Percentiles rank a stretch among this genome's conserved stretches.
Evolutionary conservation across 257 asterid species (phyloP).

Genomic region (Ilex aquifolium): DNA sequence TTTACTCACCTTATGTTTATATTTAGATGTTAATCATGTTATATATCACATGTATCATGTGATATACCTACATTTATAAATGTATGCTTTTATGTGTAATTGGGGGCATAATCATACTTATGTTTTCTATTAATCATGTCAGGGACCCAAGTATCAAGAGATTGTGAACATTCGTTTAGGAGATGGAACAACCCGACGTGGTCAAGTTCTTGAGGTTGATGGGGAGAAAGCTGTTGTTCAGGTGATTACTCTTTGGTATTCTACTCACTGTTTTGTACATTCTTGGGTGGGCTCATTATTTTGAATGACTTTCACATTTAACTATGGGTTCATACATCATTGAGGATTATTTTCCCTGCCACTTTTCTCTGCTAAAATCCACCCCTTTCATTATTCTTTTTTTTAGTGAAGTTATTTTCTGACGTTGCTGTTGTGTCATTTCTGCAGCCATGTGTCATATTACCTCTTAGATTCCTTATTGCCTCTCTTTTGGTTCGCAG

Average conservation of each 20-base stretch:
- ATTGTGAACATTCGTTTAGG: conserved; percentile 95
- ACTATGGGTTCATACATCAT: too few relatives aligned
- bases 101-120: too few relatives aligned
- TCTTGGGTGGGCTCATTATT: neutral
- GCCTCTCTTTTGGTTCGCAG: neutral
- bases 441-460: neutral
- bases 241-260: conserved; percentile 36
- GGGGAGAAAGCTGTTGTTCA: conserved; percentile 98
- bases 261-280: neutral
- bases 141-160: conserved; percentile 98
- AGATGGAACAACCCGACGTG: conserved; percentile 95
- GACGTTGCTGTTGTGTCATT: too few relatives aligned
- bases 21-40: too few relatives aligned
- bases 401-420: neutral
- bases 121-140: conserved; percentile 20
- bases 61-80: too few relatives aligned
- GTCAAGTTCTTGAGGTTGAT: conserved; percentile 94
- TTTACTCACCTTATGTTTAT: neutral
- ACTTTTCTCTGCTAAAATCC: too few relatives aligned
- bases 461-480: neutral
- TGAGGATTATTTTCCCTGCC: too few relatives aligned
- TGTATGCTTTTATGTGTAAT: too few relatives aligned
- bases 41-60: too few relatives aligned
- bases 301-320: too few relatives aligned
- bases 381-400: too few relatives aligned